These are phyloP conservation scores for Acer campestre DNA, from an alignment of 345 rosid genomes.

Conservation along the genomic window DNA sequence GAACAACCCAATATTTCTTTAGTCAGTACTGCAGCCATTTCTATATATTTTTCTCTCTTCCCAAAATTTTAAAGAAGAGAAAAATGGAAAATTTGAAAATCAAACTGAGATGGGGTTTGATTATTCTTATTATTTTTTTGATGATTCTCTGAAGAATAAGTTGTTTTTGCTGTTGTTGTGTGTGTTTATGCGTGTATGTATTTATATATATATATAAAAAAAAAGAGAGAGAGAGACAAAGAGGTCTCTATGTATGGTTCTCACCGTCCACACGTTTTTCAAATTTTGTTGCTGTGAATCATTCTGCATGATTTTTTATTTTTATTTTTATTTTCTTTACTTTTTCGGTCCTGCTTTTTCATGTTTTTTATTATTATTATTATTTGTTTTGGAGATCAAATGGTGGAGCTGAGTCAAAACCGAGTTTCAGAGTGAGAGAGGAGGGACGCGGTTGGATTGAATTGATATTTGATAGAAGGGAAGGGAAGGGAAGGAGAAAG, in stretches of 20 bases:
- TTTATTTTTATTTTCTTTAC: too few relatives aligned
- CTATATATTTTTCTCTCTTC: neutral
- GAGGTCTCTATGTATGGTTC: neutral
- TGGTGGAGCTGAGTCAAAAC: constrained; percentile 34
- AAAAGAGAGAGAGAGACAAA: neutral
- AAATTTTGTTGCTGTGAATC: constrained; percentile 22
- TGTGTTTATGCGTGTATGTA: too few relatives aligned
- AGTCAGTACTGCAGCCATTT: constrained; percentile 55
- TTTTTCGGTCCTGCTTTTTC: neutral
- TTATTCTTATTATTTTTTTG: neutral
- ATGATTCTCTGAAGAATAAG: neutral
- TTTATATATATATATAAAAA: neutral
- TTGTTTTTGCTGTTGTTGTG: neutral
- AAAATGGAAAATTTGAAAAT: neutral
- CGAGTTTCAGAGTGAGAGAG: constrained; percentile 24
- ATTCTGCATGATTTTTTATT: neutral
- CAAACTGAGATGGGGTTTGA: neutral
- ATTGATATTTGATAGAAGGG: neutral
- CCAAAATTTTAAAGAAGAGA: constrained; percentile 14
- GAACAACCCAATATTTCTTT: constrained; percentile 61
- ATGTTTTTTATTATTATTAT: too few relatives aligned
- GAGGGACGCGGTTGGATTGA: constrained; percentile 22
- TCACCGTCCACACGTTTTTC: constrained; percentile 87
- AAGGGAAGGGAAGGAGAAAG: constrained; percentile 6
- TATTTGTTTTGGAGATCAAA: too few relatives aligned